Conservation (phyloP, 345 rosid species). For the Carallia brachiata region DNA sequence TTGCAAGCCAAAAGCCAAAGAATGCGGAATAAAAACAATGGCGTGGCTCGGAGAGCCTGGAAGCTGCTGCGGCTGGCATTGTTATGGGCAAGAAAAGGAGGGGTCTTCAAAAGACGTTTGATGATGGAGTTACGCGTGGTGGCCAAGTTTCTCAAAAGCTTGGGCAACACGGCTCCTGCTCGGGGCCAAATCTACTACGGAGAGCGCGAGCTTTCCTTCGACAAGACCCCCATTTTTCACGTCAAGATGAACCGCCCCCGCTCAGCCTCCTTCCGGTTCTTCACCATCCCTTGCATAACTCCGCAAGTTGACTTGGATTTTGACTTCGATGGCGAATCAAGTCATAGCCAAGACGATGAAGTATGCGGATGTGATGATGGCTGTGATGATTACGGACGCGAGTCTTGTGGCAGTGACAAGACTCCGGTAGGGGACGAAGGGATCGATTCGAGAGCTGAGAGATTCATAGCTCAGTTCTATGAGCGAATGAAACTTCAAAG, state of each 20-base stretch:
- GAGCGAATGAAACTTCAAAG: slow-evolving; percentile 79
- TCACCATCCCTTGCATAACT: slow-evolving; percentile 73
- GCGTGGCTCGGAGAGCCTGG: slow-evolving; percentile 44
- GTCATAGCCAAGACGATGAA: slow-evolving; percentile 1
- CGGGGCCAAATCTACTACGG: slow-evolving; percentile 34
- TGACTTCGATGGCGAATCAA: slow-evolving; percentile 37
- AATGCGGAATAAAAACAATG: slow-evolving; percentile 38
- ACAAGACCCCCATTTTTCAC: slow-evolving; percentile 72
- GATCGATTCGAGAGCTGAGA: slow-evolving; percentile 78
- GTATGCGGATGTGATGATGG: neutral
- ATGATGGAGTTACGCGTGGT: slow-evolving; percentile 47
- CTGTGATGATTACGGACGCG: neutral
- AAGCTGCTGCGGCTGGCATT: slow-evolving; percentile 50
- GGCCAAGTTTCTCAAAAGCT: slow-evolving; percentile 51
- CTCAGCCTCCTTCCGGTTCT: slow-evolving; percentile 53
- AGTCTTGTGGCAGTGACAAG: slow-evolving; percentile 10
- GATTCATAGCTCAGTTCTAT: slow-evolving; percentile 77
- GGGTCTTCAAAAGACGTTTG: slow-evolving; percentile 51
- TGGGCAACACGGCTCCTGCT: slow-evolving; percentile 24
- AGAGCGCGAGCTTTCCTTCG: slow-evolving; percentile 83
- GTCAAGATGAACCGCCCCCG: slow-evolving; percentile 64
- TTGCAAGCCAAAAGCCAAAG: neutral
- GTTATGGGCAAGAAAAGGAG: slow-evolving; percentile 75
- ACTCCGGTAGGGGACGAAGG: slow-evolving; percentile 47
- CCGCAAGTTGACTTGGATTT: slow-evolving; percentile 52